phyloP scores from a whole-genome alignment of 1,284 basidiomycete genomes.

The Xerocomus nothofagi region DNA sequence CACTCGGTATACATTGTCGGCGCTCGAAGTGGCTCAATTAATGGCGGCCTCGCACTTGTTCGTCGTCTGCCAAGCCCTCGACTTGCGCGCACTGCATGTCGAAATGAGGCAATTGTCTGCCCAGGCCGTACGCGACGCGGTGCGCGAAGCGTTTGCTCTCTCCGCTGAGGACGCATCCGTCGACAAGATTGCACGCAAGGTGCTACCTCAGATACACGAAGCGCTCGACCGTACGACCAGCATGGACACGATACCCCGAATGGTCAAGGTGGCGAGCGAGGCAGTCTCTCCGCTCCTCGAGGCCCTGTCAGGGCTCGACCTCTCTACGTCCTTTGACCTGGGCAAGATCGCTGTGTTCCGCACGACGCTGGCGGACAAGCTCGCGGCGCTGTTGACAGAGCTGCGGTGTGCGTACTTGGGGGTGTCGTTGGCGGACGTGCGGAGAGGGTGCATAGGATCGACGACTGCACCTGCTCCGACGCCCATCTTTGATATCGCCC shows the following conservation, averaged over 20 bases:
- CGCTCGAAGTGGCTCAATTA: constrained; percentile 75
- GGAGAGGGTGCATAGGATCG: constrained; percentile 13
- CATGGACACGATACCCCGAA: constrained; percentile 66
- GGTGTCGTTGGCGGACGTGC: constrained; percentile 29
- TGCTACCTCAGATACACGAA: constrained; percentile 41
- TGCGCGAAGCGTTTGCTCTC: constrained; percentile 18
- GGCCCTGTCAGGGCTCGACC: constrained; percentile 41
- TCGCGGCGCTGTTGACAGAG: constrained; percentile 26
- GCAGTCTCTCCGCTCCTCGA: constrained; percentile 62
- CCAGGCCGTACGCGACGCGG: constrained; percentile 20
- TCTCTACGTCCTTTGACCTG: constrained; percentile 35
- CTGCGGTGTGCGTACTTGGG: constrained; percentile 32
- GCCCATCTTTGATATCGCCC: constrained; percentile 20
- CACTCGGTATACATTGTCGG: constrained; percentile 73
- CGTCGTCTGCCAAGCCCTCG: constrained; percentile 78
- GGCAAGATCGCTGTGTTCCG: constrained; percentile 28
- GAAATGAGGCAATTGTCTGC: constrained; percentile 48
- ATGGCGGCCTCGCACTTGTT: constrained; percentile 76
- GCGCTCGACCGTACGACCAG: constrained; percentile 65
- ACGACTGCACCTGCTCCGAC: not conserved
- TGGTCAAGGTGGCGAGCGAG: constrained; percentile 65
- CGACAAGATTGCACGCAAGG: constrained; percentile 21
- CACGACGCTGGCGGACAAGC: constrained; percentile 19
- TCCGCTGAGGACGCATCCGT: constrained; percentile 12
- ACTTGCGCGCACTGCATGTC: constrained; percentile 69